These are phyloP conservation scores for Melanogaster broomeanus DNA, from an alignment of 768 basidiomycete genomes.

Conservation along the genomic window DNA sequence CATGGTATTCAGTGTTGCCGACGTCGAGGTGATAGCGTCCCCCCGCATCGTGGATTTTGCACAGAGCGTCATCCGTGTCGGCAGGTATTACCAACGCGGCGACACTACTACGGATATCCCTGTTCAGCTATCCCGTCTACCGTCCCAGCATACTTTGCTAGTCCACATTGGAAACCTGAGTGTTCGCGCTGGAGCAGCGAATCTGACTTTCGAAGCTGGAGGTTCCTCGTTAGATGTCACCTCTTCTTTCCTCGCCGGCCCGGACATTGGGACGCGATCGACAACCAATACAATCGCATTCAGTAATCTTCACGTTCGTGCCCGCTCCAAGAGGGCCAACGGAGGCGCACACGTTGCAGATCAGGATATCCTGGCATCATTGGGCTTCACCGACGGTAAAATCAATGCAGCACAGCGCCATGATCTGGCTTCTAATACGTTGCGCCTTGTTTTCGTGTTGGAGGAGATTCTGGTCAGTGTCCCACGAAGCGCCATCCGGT, in stretches of 20 bases:
- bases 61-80: slow-evolving; percentile 54
- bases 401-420: slow-evolving; percentile 48
- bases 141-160: slow-evolving; percentile 38
- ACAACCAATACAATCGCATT: slow-evolving; percentile 51
- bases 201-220: slow-evolving; percentile 64
- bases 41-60: slow-evolving; percentile 64
- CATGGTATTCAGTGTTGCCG: slow-evolving; percentile 41
- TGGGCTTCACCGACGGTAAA: slow-evolving; percentile 49
- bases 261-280: slow-evolving; percentile 36
- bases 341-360: slow-evolving; percentile 40
- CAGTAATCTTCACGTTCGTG: slow-evolving; percentile 55
- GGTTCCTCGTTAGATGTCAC: slow-evolving; percentile 31
- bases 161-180: slow-evolving; percentile 45
- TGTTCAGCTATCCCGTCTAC: not conserved
- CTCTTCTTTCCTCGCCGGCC: slow-evolving; percentile 18
- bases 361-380: slow-evolving; percentile 62
- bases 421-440: slow-evolving; percentile 42
- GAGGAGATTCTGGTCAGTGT: slow-evolving; percentile 55
- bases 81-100: slow-evolving; percentile 33
- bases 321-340: slow-evolving; percentile 49
- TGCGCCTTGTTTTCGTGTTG: slow-evolving; percentile 47
- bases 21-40: slow-evolving; percentile 44
- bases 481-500: slow-evolving; percentile 77
- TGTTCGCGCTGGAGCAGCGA: slow-evolving; percentile 70
- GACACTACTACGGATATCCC: not conserved